Evolutionary conservation across 306 rosid species (phyloP).

Genomic region (Pyrus bretschneideri): DNA sequence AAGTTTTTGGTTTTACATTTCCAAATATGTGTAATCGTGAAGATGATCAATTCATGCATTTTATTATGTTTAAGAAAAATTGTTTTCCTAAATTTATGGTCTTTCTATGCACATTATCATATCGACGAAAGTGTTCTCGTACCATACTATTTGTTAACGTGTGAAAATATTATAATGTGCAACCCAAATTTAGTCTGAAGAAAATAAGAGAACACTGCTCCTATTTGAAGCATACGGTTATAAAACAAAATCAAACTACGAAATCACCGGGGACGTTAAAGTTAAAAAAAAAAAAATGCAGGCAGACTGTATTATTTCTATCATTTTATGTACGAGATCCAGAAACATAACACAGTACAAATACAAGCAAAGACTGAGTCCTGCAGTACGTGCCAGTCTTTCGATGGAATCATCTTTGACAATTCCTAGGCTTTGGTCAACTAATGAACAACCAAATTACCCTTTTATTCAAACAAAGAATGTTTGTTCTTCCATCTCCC

Average conservation of each 20-base stretch:
- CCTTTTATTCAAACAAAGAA: background rate
- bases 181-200: no score
- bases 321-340: background rate
- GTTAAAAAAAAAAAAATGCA: background rate
- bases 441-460: background rate
- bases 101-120: no score
- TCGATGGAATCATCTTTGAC: background rate
- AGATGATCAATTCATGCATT: background rate
- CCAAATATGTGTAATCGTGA: background rate
- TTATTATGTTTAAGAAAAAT: no score
- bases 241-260: background rate
- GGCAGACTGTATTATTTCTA: background rate
- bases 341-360: background rate
- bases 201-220: no score
- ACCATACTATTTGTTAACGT: no score
- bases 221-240: no score
- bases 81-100: background rate
- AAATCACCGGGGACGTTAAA: background rate
- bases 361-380: background rate
- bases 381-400: background rate
- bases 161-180: no score
- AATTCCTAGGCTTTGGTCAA: background rate
- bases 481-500: background rate
- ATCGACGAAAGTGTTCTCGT: background rate
- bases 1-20: background rate